Base-by-base conservation (phyloP, 768 basidiomycete genomes). In the Boletus reticuloceps region DNA sequence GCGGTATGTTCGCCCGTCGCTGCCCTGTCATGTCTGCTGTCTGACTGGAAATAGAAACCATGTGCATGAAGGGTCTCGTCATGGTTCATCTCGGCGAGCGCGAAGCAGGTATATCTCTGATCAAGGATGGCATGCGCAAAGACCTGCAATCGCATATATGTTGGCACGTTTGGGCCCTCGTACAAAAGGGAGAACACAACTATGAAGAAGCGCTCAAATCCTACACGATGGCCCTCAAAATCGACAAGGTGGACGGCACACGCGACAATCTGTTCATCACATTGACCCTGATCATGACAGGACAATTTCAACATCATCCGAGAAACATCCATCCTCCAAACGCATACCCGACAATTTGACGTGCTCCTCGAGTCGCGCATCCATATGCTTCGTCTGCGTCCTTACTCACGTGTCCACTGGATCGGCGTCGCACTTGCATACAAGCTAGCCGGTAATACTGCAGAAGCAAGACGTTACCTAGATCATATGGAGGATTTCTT, bases 141-240 rank as follows among this genome's bases (percentile, higher is more conserved):
- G 91, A 95, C 72, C 74, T 91, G 51, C 86, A 82, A 32, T 94
- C 92, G 19, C 94, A 98, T 66, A 98, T 99, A 67, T 89, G 88
- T 68, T 98, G 97, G 95, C 97, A 99, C 72, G 96, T 98, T 60
- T 90, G 93, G 69, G 97, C 94, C 27, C 87, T 99, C 64, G 85
- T 97, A 20, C 90, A 94, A 70, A 93, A 96, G 71, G 88, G 88
- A 10, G 91, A 97, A 69, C 94, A 90, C 72, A 93, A 96, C 67
- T 98, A 93, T 64, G 91, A 92, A 60, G 94, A 95, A 65, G 94
- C 97, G 1, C 79, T 93, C 64, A 91, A 94, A 65, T 94, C 94
- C 25, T 98, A 98, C 71, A 84, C 81, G 2, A 89, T 92, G 75
- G 96, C 95, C 3, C 75, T 95, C 60, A 81, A 82, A 56, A 91